A percentile compares a stretch with the other conserved stretches of the same genome.
Conservation (phyloP, 345 rosid genomes). For the Rhodomyrtus tomentosa region DNA sequence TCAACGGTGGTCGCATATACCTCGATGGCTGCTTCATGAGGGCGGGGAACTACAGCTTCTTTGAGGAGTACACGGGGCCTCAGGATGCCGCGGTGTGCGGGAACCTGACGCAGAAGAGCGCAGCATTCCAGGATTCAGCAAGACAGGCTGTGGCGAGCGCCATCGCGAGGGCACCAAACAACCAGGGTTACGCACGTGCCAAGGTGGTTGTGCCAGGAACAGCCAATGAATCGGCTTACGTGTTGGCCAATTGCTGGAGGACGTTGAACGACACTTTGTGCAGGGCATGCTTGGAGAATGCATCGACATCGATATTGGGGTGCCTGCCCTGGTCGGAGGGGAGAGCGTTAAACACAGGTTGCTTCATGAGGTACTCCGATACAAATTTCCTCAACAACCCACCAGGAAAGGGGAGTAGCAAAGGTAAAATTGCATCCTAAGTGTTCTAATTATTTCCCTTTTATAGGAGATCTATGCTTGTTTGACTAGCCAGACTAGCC, state of each 20-base stretch:
- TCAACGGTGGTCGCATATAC: conserved; percentile 62
- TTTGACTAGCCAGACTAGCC: background rate
- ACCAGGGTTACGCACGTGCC: conserved; percentile 37
- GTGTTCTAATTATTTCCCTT: background rate
- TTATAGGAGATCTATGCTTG: background rate
- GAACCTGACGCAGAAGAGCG: conserved; percentile 31
- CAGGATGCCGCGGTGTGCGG: conserved; percentile 53
- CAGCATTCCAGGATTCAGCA: conserved; percentile 30
- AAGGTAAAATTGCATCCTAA: conserved; percentile 28
- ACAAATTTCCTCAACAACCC: conserved; percentile 54
- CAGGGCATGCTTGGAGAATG: conserved; percentile 55
- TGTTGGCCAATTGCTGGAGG: conserved; percentile 80
- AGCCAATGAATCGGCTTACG: conserved; percentile 42
- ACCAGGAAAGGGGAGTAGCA: conserved; percentile 32
- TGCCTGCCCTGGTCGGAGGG: conserved; percentile 93
- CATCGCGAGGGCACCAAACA: conserved; percentile 27
- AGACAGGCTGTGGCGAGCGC: conserved; percentile 35
- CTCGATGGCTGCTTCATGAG: conserved; percentile 98
- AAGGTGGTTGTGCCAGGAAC: conserved; percentile 19
- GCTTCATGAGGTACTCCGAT: conserved; percentile 83
- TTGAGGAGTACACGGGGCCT: conserved; percentile 47
- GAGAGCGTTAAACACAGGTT: conserved; percentile 73
- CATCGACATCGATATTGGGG: conserved; percentile 39
- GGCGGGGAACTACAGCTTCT: conserved; percentile 76
- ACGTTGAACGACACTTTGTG: conserved; percentile 52